Base-by-base conservation (phyloP, 352 stramenopile genomes). In the Phytophthora hybrid region DNA sequence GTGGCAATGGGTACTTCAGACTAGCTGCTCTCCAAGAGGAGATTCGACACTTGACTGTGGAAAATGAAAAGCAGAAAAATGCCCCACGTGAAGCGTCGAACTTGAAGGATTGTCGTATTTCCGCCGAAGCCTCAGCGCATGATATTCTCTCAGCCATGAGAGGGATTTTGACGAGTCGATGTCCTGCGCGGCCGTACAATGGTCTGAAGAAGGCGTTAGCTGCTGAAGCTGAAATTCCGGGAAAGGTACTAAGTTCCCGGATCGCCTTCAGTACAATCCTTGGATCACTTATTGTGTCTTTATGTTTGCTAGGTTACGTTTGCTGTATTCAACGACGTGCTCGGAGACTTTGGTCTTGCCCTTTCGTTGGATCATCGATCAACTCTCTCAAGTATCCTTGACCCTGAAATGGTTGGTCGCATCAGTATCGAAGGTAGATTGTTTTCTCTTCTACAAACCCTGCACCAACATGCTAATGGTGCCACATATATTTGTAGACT, bases 141-240 rank as follows among this genome's bases (percentile, higher is more conserved):
- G 86, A 93, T 26, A 85, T 95, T 29, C 63, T 93, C 0, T 85
- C 83, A n/a, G 71, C 77, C 0, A 95, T 95, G 74, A 89, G 87
- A 26, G 81, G 87, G 14, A 93, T 93, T 63, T 57, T 95, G 21
- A 67, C 56, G 8, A 77, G 58, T 56, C 76, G 88, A 21, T 95
- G 83, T 29, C 74, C 85, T 16, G 78, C 90, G 26, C 63, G 85
- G 31, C 88, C 88, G 4, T 95, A 93, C 61, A 93, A 93, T 44
- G 87, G 88, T 0, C 79, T 95, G 44, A 95, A 94, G 63, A 95
- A 95, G 64, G 85, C 88, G 18, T 69, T 95, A 31, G 87, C 84
- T 39, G 76, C 81, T 7, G 82, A 94, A 2, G 82, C 87, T 9
- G 88, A 95, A 56, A 67, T 85, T 4, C 87, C 88, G 2, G 88